A percentile compares a stretch with the other conserved stretches of the same genome.
phyloP scores from a whole-genome alignment of 225 moss, liverwort and hornwort species.

The Sphagnum tenellum region DNA sequence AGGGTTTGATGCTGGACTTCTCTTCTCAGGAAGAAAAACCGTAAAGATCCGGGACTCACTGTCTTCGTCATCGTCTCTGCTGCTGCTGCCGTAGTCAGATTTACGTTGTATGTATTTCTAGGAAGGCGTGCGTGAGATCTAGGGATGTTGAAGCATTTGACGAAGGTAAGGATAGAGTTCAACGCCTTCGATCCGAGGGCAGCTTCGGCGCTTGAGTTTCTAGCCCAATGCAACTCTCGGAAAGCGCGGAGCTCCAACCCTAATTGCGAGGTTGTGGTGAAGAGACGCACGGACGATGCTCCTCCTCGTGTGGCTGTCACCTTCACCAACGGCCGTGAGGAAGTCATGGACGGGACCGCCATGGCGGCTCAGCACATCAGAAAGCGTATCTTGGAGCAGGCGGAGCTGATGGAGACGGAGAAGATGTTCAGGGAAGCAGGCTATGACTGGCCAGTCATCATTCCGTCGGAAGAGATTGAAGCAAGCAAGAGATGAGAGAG shows the following conservation, averaged over 20 bases:
- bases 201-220: constrained; percentile 75
- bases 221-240: constrained; percentile 73
- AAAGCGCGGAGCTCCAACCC: constrained; percentile 68
- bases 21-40: too few relatives aligned
- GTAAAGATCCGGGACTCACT: too few relatives aligned
- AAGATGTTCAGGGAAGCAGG: constrained; percentile 88
- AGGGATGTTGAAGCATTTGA: constrained; percentile 60
- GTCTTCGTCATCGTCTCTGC: too few relatives aligned
- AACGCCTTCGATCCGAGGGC: constrained; percentile 69
- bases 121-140: background rate
- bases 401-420: constrained; percentile 95
- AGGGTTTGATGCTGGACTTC: too few relatives aligned
- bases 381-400: constrained; percentile 65
- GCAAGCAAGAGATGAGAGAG: constrained; percentile 7
- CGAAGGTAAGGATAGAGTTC: constrained; percentile 80
- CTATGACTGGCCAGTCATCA: constrained; percentile 77
- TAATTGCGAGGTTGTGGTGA: constrained; percentile 63
- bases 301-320: constrained; percentile 53
- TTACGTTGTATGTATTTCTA: too few relatives aligned
- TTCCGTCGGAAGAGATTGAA: constrained; percentile 39
- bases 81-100: too few relatives aligned
- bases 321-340: constrained; percentile 57
- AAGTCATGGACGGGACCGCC: constrained; percentile 67
- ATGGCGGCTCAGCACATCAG: constrained; percentile 74
- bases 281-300: constrained; percentile 61